A percentile compares a stretch with the other conserved stretches of the same genome.
phyloP scores from a whole-genome alignment of 2,329 filamentous ascomycete genomes.

The Cladophialophora bantiana region DNA sequence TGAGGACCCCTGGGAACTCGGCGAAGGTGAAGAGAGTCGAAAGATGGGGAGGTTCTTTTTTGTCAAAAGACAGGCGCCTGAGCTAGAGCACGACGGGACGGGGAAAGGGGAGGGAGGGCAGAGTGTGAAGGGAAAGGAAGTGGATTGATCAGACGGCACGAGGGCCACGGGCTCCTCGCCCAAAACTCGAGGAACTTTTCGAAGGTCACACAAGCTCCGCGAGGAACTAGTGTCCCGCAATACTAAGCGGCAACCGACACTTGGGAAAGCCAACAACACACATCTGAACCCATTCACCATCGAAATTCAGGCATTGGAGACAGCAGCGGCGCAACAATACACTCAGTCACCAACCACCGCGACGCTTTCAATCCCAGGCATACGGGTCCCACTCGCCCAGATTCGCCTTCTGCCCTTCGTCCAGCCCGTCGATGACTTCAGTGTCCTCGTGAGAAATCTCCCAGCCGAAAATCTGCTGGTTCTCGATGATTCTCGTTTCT shows the following conservation, averaged over 20 bases:
- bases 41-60: constrained; percentile 78
- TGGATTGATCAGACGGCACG: neutral
- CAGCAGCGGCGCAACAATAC: neutral
- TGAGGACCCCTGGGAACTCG: constrained; percentile 72
- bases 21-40: constrained; percentile 67
- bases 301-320: too few relatives aligned
- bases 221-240: neutral
- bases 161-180: neutral
- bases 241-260: neutral
- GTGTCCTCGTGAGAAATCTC: constrained; percentile 54
- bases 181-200: neutral
- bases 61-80: constrained; percentile 59
- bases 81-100: neutral
- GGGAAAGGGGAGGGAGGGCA: constrained; percentile 8
- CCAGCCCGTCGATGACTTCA: constrained; percentile 66
- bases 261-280: neutral
- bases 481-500: constrained; percentile 32
- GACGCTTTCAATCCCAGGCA: constrained; percentile 23
- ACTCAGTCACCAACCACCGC: too few relatives aligned
- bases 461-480: constrained; percentile 32
- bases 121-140: neutral
- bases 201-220: neutral
- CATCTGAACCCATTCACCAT: neutral
- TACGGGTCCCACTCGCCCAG: constrained; percentile 35
- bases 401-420: constrained; percentile 62